These are phyloP conservation scores for Fusarium sp. DNA, from an alignment of 2,329 filamentous ascomycete species.

Conservation along the genomic window DNA sequence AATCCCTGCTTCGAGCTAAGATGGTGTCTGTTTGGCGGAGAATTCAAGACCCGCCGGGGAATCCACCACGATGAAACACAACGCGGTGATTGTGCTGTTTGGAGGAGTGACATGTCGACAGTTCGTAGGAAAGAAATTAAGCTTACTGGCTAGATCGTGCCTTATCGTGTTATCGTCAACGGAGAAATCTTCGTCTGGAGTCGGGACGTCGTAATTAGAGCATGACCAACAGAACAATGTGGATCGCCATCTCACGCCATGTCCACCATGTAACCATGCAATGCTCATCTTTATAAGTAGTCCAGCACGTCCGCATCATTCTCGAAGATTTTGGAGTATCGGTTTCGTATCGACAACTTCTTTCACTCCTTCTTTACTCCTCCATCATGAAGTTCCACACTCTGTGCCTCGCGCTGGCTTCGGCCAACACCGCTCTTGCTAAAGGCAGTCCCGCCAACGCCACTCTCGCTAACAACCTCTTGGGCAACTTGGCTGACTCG, in stretches of 20 bases:
- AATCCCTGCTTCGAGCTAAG: background rate
- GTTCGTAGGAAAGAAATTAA: background rate
- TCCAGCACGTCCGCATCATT: background rate
- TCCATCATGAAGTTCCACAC: conserved; percentile 41
- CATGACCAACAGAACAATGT: conserved; percentile 8
- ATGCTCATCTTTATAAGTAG: conserved; percentile 9
- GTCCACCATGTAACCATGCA: background rate
- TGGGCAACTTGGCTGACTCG: conserved; percentile 37
- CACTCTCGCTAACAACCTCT: conserved; percentile 30
- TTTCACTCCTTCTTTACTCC: background rate
- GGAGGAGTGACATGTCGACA: background rate
- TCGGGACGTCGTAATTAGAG: background rate
- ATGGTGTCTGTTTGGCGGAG: conserved; percentile 20
- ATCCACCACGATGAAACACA: conserved; percentile 14
- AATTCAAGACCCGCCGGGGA: conserved; percentile 7
- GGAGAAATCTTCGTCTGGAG: background rate
- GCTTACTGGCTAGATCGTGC: conserved; percentile 9
- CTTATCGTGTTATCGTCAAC: background rate
- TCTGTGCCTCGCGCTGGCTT: conserved; percentile 34
- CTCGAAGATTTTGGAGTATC: background rate
- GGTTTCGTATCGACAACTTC: conserved; percentile 25
- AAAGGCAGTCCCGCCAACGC: conserved; percentile 21
- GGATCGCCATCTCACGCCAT: conserved; percentile 17
- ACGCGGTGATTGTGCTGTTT: conserved; percentile 20
- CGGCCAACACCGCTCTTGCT: conserved; percentile 32